These are phyloP conservation scores for Dendrocalamus sinicus DNA, from an alignment of 176 grass and related monocot genomes.

Conservation along the genomic window DNA sequence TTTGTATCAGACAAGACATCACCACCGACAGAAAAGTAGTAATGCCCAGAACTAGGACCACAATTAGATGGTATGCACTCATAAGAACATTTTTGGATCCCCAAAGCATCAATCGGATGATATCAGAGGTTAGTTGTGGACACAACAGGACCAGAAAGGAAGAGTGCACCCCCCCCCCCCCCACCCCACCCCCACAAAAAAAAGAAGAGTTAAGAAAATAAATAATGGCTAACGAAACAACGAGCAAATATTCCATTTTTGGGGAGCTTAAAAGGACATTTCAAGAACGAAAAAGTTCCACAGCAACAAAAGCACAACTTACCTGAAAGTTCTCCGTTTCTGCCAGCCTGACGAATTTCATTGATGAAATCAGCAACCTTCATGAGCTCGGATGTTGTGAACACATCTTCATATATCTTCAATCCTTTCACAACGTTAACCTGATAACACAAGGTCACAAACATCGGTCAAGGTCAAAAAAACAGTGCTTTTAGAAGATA, in stretches of 20 bases:
- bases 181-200: not conserved
- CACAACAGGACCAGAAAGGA: not conserved
- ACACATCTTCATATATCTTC: conserved; percentile 94
- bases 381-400: conserved; percentile 82
- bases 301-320: conserved; percentile 44
- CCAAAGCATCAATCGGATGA: conserved; percentile 34
- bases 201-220: not conserved
- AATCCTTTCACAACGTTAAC: conserved; percentile 98
- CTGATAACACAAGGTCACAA: conserved; percentile 55
- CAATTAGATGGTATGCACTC: conserved; percentile 1
- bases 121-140: not conserved
- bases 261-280: not conserved
- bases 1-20: conserved; percentile 36
- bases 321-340: conserved; percentile 96
- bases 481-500: not conserved
- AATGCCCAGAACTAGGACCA: conserved; percentile 29
- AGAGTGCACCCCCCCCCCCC: not conserved
- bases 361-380: conserved; percentile 78
- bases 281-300: not conserved
- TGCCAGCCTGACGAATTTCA: conserved; percentile 88
- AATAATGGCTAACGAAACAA: not conserved
- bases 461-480: conserved; percentile 46
- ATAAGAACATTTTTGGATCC: conserved; percentile 27
- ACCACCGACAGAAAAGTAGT: conserved; percentile 22
- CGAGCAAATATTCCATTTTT: not conserved